Evolutionary conservation across 805 yeast species (phyloP).

Genomic region (Vanderwaltozyma tropicalis): DNA sequence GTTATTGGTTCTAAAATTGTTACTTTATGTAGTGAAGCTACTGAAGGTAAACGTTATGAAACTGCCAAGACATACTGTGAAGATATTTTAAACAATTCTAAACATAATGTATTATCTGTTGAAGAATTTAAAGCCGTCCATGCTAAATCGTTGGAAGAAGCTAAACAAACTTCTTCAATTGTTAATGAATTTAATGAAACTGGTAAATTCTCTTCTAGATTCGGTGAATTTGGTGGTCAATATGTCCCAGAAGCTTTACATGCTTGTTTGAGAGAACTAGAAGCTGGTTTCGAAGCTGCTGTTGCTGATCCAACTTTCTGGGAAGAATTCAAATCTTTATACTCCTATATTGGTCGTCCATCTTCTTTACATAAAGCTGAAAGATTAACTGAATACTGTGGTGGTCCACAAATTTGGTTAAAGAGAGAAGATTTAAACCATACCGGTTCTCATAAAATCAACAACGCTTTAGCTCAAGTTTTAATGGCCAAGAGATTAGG

Average conservation of each 20-base stretch:
- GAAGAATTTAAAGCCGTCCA: conserved; percentile 32
- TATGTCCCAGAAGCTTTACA: conserved; percentile 95
- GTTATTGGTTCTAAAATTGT: conserved; percentile 89
- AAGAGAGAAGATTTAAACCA: conserved; percentile 94
- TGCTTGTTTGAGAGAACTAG: conserved; percentile 82
- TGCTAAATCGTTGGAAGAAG: conserved; percentile 15
- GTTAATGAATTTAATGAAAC: conserved; percentile 38
- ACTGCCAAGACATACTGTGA: conserved; percentile 58
- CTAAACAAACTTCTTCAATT: conserved; percentile 12
- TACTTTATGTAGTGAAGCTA: conserved; percentile 54
- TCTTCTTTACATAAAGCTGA: conserved; percentile 87
- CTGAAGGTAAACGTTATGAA: conserved; percentile 47
- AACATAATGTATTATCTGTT: conserved; percentile 23
- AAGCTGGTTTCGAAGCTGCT: conserved; percentile 77
- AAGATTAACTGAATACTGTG: conserved; percentile 77
- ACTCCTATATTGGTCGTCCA: conserved; percentile 94
- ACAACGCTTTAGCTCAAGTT: conserved; percentile 76
- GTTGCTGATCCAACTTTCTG: conserved; percentile 85
- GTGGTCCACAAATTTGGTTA: conserved; percentile 95
- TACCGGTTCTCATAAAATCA: conserved; percentile 82
- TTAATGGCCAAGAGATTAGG: conserved; percentile 71
- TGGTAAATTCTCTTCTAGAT: conserved; percentile 64
- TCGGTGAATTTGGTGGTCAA: conserved; percentile 97
- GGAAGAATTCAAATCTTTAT: conserved; percentile 78
- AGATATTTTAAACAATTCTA: conserved; percentile 55